Evolutionary conservation across 2,329 filamentous ascomycete species (phyloP).

Genomic region (Colletotrichum viniferum): DNA sequence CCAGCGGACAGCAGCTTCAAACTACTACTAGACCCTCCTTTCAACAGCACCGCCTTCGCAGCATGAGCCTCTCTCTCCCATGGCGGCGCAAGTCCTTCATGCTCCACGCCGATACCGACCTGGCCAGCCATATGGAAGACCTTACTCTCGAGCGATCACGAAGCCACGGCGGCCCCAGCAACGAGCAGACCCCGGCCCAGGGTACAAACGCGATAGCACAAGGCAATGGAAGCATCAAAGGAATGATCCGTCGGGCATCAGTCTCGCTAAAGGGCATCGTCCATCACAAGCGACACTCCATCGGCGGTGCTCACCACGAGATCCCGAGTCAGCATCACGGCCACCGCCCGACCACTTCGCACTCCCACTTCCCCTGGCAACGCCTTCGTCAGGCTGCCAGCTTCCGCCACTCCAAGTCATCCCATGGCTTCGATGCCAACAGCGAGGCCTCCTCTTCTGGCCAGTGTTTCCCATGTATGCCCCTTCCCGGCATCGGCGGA

Average conservation of each 20-base stretch:
- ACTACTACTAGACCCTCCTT: constrained; percentile 24
- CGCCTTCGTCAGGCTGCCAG: constrained; percentile 55
- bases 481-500: constrained; percentile 52
- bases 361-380: constrained; percentile 56
- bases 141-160: constrained; percentile 33
- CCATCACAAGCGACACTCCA: constrained; percentile 45
- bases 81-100: constrained; percentile 53
- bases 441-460: constrained; percentile 32
- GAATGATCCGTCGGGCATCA: constrained; percentile 60
- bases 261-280: constrained; percentile 58
- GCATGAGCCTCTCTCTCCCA: constrained; percentile 54
- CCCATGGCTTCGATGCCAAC: constrained; percentile 44
- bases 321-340: constrained; percentile 25
- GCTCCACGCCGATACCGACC: constrained; percentile 35
- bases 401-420: constrained; percentile 52
- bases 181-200: constrained; percentile 32
- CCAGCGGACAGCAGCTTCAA: constrained; percentile 22
- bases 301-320: constrained; percentile 35
- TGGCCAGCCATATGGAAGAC: constrained; percentile 34
- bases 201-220: constrained; percentile 26
- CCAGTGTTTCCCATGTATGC: constrained; percentile 28
- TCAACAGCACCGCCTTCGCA: constrained; percentile 47
- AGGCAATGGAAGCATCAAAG: constrained; percentile 45
- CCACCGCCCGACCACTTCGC: constrained; percentile 42
- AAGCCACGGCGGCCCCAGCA: constrained; percentile 24